These are phyloP conservation scores for Lachnellula willkommii DNA, from an alignment of 2,329 filamentous ascomycete genomes.

Conservation along the genomic window DNA sequence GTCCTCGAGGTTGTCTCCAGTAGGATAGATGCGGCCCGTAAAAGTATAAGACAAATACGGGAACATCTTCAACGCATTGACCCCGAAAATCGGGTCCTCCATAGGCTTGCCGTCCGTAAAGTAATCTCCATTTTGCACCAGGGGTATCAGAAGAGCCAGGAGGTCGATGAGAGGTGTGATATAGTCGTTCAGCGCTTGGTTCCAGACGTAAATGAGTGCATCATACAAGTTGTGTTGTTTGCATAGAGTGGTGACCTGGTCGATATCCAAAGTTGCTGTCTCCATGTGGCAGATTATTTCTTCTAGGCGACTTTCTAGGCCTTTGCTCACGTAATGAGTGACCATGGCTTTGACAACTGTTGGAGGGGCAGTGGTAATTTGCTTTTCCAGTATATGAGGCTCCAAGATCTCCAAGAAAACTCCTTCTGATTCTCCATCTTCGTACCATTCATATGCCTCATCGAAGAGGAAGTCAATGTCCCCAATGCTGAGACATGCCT, in stretches of 20 bases:
- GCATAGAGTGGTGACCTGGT: slow-evolving; percentile 85
- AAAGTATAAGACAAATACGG: slow-evolving; percentile 89
- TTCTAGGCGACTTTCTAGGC: slow-evolving; percentile 73
- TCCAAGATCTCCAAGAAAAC: slow-evolving; percentile 87
- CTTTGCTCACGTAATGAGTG: slow-evolving; percentile 69
- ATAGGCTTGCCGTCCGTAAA: slow-evolving; percentile 48
- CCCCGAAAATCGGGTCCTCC: slow-evolving; percentile 55
- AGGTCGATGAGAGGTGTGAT: slow-evolving; percentile 86
- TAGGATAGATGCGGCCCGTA: slow-evolving; percentile 88
- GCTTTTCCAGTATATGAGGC: slow-evolving; percentile 75
- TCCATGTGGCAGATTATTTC: slow-evolving; percentile 93
- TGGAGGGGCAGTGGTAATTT: slow-evolving; percentile 71
- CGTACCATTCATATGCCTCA: slow-evolving; percentile 84
- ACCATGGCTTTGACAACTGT: slow-evolving; percentile 82
- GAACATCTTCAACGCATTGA: slow-evolving; percentile 84
- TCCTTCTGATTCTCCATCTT: slow-evolving; percentile 65
- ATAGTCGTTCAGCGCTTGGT: slow-evolving; percentile 81
- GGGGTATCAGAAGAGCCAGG: slow-evolving; percentile 58
- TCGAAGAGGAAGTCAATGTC: slow-evolving; percentile 85
- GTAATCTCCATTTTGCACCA: slow-evolving; percentile 52
- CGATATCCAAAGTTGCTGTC: slow-evolving; percentile 84
- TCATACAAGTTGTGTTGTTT: slow-evolving; percentile 91
- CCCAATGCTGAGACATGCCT: slow-evolving; percentile 71
- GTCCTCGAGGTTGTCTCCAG: slow-evolving; percentile 68
- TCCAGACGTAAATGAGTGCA: slow-evolving; percentile 95